Conservation (phyloP, 139 green algal genomes). For the Coelastrella sp. region DNA sequence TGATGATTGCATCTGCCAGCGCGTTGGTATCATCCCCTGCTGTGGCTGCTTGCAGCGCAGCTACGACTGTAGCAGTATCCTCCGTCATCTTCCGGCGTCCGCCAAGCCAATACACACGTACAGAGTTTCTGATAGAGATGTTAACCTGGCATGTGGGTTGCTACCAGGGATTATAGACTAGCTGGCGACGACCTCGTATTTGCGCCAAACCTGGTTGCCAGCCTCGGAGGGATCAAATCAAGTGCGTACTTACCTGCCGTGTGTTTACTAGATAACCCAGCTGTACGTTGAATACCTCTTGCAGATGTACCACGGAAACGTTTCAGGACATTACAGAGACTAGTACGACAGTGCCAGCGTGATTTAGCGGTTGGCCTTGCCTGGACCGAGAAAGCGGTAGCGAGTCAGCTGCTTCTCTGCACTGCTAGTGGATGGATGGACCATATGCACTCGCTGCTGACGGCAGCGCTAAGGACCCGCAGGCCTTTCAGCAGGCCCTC, state of each 20-base stretch:
- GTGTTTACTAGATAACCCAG: too few species aligned
- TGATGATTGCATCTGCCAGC: slow-evolving; percentile 74
- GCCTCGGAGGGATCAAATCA: not conserved
- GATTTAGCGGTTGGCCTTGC: not conserved
- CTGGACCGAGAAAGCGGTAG: not conserved
- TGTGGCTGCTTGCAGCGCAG: slow-evolving; percentile 60
- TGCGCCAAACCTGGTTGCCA: not conserved
- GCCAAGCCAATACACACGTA: too few species aligned
- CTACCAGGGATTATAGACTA: not conserved
- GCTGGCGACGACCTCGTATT: not conserved
- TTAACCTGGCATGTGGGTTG: not conserved
- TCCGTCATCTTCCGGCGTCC: not conserved
- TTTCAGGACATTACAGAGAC: not conserved
- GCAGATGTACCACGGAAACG: too few species aligned
- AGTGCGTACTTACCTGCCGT: not conserved
- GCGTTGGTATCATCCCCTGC: slow-evolving; percentile 77
- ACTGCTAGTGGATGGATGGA: slow-evolving; percentile 5
- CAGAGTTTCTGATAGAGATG: too few species aligned
- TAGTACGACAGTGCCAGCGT: not conserved
- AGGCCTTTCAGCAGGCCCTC: slow-evolving; percentile 72
- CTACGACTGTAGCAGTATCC: slow-evolving; percentile 55
- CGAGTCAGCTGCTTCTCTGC: not conserved
- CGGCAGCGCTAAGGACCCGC: slow-evolving; percentile 76
- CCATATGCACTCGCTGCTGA: slow-evolving; percentile 73
- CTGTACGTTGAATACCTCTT: too few species aligned